Evolutionary conservation across 2,329 filamentous ascomycete genomes (phyloP).

Genomic region (Chaetomiaceae sp.): DNA sequence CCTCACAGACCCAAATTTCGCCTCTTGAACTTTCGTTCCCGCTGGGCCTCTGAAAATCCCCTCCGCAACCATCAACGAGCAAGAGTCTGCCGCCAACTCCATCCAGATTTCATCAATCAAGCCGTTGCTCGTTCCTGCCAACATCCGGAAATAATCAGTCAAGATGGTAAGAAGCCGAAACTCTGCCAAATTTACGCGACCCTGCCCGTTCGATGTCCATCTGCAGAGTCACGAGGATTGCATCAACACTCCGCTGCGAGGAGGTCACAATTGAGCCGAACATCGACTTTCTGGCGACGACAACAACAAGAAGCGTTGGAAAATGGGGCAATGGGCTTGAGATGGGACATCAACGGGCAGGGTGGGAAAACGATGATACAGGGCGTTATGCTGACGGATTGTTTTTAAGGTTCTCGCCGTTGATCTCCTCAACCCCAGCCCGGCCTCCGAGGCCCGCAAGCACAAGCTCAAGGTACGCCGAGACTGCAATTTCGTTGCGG

Average conservation of each 20-base stretch:
- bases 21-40: constrained; percentile 45
- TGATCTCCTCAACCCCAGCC: constrained; percentile 98
- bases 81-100: constrained; percentile 46
- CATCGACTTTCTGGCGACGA: background rate
- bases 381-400: constrained; percentile 43
- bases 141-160: constrained; percentile 49
- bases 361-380: constrained; percentile 2
- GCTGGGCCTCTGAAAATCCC: constrained; percentile 32
- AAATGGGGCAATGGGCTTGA: background rate
- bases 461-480: constrained; percentile 98
- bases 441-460: constrained; percentile 97
- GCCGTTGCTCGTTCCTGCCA: constrained; percentile 42
- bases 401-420: constrained; percentile 84
- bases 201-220: constrained; percentile 13
- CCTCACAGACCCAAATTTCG: constrained; percentile 30
- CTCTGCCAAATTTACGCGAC: constrained; percentile 20
- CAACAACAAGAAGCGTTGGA: background rate
- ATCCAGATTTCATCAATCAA: constrained; percentile 51
- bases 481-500: background rate
- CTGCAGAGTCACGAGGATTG: constrained; percentile 9
- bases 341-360: constrained; percentile 8
- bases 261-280: constrained; percentile 2
- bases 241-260: background rate
- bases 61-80: constrained; percentile 46
- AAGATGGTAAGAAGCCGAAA: constrained; percentile 59